These are phyloP conservation scores for Biscogniauxia sp. DNA, from an alignment of 2,329 filamentous ascomycete species.

Conservation along the genomic window DNA sequence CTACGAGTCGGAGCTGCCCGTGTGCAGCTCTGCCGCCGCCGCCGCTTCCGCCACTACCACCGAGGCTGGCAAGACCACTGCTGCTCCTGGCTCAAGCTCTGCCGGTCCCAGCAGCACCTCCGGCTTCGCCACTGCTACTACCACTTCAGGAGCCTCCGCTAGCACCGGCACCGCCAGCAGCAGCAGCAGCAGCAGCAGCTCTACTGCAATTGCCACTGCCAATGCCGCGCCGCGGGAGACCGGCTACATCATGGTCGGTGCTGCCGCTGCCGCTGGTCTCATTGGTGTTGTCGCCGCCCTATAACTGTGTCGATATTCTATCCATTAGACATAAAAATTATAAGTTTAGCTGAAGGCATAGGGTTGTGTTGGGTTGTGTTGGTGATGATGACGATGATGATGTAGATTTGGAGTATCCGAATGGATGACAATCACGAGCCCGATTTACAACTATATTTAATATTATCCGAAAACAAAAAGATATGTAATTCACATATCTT, in stretches of 20 bases:
- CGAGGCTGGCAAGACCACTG: background rate
- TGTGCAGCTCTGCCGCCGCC: conserved; percentile 14
- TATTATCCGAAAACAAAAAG: too few relatives aligned
- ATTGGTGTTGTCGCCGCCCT: conserved; percentile 20
- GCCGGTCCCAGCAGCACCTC: background rate
- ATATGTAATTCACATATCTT: too few relatives aligned
- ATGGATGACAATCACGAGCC: too few relatives aligned
- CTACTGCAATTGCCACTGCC: background rate
- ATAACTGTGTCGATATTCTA: conserved; percentile 1
- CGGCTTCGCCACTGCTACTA: background rate
- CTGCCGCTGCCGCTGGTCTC: conserved; percentile 17
- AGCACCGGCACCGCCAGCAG: background rate
- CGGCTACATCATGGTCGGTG: conserved; percentile 16
- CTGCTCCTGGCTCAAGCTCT: background rate
- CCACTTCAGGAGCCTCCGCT: conserved; percentile 5
- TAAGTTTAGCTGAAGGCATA: background rate
- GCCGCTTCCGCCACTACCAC: background rate
- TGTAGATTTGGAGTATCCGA: too few relatives aligned
- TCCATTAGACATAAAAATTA: background rate
- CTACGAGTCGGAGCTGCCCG: conserved; percentile 9
- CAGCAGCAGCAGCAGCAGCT: background rate
- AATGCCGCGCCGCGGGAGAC: conserved; percentile 20
- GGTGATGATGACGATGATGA: background rate
- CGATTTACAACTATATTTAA: too few relatives aligned
- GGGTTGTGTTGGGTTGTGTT: background rate